Percentiles rank a stretch among this genome's conserved stretches.
phyloP scores from a whole-genome alignment of 1,284 basidiomycete genomes.

The Leccinum pallidistipes region DNA sequence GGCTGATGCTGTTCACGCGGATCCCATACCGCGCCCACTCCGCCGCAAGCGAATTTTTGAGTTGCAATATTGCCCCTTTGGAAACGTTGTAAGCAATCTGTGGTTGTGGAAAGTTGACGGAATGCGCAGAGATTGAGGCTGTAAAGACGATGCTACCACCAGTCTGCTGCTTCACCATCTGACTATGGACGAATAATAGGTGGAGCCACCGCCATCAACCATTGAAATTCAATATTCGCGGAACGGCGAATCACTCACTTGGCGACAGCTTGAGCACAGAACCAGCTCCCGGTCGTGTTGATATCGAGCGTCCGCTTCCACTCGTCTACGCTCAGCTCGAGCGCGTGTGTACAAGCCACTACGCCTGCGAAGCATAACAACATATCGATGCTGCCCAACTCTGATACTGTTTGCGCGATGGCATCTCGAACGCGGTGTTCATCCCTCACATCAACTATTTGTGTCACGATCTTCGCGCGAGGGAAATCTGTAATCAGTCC shows the following conservation, averaged over 20 bases:
- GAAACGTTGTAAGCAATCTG: constrained; percentile 37
- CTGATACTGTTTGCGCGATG: constrained; percentile 30
- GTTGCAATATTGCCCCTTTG: constrained; percentile 29
- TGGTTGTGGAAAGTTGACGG: constrained; percentile 42
- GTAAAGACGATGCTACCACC: constrained; percentile 44
- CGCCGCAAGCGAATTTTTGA: constrained; percentile 33
- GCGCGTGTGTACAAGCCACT: constrained; percentile 35
- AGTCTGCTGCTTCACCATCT: constrained; percentile 42
- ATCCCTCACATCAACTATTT: constrained; percentile 40
- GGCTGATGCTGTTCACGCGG: constrained; percentile 43
- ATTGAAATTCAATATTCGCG: background rate
- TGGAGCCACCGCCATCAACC: background rate
- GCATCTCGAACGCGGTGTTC: constrained; percentile 30
- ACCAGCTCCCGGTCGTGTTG: constrained; percentile 44
- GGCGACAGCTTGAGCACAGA: constrained; percentile 43
- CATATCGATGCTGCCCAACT: constrained; percentile 37
- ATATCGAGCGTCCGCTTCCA: constrained; percentile 41
- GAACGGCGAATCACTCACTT: constrained; percentile 23
- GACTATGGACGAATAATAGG: constrained; percentile 7
- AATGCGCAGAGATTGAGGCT: constrained; percentile 43
- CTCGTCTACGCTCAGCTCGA: constrained; percentile 32
- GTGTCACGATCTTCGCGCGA: constrained; percentile 33
- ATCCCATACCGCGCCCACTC: constrained; percentile 45
- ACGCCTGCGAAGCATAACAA: constrained; percentile 45
- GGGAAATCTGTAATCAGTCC: constrained; percentile 38